phyloP scores from a whole-genome alignment of 805 yeast genomes.

The Barnettozyma siamensis region DNA sequence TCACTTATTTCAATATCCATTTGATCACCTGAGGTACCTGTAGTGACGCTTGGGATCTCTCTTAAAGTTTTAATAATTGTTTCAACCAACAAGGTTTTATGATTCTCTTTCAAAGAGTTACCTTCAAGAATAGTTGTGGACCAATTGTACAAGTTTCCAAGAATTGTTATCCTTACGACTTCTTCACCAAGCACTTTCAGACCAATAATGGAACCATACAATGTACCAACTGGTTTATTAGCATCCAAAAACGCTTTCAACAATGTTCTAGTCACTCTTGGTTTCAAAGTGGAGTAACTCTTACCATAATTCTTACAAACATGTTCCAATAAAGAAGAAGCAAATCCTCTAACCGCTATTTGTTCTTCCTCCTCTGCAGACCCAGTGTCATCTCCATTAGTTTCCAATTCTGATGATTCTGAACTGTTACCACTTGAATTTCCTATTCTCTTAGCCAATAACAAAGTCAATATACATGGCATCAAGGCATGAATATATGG shows the following conservation, averaged over 20 bases:
- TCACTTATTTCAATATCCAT: constrained; percentile 34
- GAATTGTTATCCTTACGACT: constrained; percentile 73
- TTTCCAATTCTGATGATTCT: not conserved
- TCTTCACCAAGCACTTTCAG: constrained; percentile 80
- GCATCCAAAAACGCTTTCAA: constrained; percentile 86
- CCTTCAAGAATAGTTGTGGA: constrained; percentile 45
- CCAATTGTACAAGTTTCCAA: constrained; percentile 87
- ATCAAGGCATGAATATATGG: constrained; percentile 94
- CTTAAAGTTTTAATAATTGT: constrained; percentile 51
- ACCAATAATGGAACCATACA: constrained; percentile 88
- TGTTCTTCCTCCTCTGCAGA: constrained; percentile 25
- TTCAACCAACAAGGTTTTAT: constrained; percentile 42
- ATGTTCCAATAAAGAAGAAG: constrained; percentile 75
- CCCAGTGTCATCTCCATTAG: not conserved
- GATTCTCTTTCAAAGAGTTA: constrained; percentile 32
- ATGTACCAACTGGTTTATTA: constrained; percentile 79
- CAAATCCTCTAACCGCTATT: constrained; percentile 73
- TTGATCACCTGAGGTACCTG: constrained; percentile 23
- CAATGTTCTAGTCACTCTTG: constrained; percentile 89
- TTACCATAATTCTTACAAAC: constrained; percentile 78
- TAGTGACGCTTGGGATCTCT: constrained; percentile 33
- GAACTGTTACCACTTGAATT: constrained; percentile 20
- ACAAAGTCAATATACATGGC: constrained; percentile 91
- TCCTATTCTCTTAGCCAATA: constrained; percentile 88
- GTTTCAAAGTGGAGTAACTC: constrained; percentile 82